A percentile compares a stretch with the other conserved stretches of the same genome.
These are phyloP conservation scores for Thelonectria blattea DNA, from an alignment of 2,329 filamentous ascomycete genomes.

Conservation along the genomic window DNA sequence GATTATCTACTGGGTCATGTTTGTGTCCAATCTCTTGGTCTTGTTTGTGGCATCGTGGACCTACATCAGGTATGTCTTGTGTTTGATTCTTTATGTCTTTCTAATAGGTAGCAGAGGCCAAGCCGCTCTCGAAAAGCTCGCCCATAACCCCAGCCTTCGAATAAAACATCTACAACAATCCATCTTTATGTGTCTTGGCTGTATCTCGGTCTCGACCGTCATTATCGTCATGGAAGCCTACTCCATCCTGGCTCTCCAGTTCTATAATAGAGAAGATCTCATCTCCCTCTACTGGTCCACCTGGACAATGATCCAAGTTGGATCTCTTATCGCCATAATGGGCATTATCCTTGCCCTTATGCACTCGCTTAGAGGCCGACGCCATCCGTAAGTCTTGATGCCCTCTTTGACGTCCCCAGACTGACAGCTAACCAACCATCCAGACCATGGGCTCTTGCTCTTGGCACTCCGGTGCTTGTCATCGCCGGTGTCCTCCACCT, in stretches of 20 bases:
- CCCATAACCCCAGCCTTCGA: too few relatives aligned
- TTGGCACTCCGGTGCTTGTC: constrained; percentile 66
- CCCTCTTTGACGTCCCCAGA: not conserved
- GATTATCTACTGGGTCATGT: constrained; percentile 54
- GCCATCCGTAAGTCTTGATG: constrained; percentile 60
- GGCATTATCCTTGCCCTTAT: constrained; percentile 61
- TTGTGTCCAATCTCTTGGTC: constrained; percentile 50
- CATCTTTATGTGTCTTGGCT: constrained; percentile 51
- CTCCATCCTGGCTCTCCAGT: constrained; percentile 59
- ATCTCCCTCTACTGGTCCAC: constrained; percentile 65
- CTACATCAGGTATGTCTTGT: constrained; percentile 1
- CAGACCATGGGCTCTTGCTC: constrained; percentile 62
- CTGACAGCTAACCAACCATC: constrained; percentile 7
- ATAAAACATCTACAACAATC: constrained; percentile 48
- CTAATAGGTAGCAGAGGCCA: constrained; percentile 39
- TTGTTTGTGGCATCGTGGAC: constrained; percentile 51
- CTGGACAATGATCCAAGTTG: constrained; percentile 66
- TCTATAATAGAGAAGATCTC: constrained; percentile 65
- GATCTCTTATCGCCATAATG: constrained; percentile 42
- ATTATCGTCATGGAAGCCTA: constrained; percentile 62
- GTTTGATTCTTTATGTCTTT: not conserved
- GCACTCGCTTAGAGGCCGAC: constrained; percentile 55
- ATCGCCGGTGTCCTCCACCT: constrained; percentile 61
- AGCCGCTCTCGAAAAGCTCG: constrained; percentile 45
- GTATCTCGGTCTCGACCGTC: constrained; percentile 52